Evolutionary conservation across 495 filamentous ascomycete species (phyloP).

Genomic region (Talaromyces trachyspermus): DNA sequence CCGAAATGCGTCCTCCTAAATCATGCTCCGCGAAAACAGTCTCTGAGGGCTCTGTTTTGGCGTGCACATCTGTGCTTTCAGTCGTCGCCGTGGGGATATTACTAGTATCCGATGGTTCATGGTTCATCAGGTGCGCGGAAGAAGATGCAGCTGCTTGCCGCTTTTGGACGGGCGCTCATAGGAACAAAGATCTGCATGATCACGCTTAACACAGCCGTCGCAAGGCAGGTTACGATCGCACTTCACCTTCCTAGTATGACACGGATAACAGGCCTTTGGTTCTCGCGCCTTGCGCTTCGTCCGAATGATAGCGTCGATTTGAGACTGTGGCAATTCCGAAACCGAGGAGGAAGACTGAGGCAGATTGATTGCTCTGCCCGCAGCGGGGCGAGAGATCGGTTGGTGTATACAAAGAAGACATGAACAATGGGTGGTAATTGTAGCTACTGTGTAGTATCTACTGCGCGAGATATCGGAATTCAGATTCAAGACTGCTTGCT

Average conservation of each 20-base stretch:
- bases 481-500: too few species aligned
- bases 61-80: not conserved
- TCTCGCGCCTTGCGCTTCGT: slow-evolving; percentile 43
- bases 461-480: too few species aligned
- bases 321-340: slow-evolving; percentile 37
- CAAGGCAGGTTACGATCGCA: slow-evolving; percentile 69
- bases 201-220: slow-evolving; percentile 66
- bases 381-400: slow-evolving; percentile 25
- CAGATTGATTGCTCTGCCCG: slow-evolving; percentile 18
- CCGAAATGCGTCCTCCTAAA: slow-evolving; percentile 1
- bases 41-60: slow-evolving; percentile 8
- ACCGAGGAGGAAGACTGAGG: slow-evolving; percentile 21
- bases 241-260: slow-evolving; percentile 47
- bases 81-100: not conserved
- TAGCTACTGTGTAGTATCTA: too few species aligned
- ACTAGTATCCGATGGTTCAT: not conserved
- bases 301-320: slow-evolving; percentile 44
- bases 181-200: slow-evolving; percentile 58
- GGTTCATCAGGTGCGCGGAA: not conserved
- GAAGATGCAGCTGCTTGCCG: slow-evolving; percentile 16
- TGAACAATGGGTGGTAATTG: slow-evolving; percentile 11
- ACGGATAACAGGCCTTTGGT: slow-evolving; percentile 43
- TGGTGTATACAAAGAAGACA: slow-evolving; percentile 34
- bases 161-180: slow-evolving; percentile 60
- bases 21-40: not conserved